Evolutionary conservation across 805 yeast species (phyloP).

Genomic region (Spathaspora passalidarum): DNA sequence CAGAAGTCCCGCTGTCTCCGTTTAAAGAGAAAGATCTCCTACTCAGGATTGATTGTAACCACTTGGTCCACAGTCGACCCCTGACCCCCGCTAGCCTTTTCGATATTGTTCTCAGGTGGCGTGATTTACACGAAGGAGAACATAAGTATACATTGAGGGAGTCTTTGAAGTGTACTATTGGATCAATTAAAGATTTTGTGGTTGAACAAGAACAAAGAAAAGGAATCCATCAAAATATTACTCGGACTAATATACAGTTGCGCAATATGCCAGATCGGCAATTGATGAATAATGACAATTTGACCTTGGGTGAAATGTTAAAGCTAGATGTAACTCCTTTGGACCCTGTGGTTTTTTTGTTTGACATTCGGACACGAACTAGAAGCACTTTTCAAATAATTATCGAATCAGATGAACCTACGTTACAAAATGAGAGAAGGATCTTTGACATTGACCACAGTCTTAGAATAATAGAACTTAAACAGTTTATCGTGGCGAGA

Average conservation of each 20-base stretch:
- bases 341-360: slow-evolving; percentile 13
- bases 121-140: neutral
- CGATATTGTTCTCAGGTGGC: slow-evolving; percentile 4
- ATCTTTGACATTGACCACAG: slow-evolving; percentile 19
- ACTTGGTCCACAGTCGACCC: neutral
- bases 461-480: slow-evolving; percentile 20
- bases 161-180: slow-evolving; percentile 6
- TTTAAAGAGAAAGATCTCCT: neutral
- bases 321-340: slow-evolving; percentile 28
- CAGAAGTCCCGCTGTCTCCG: slow-evolving; percentile 2
- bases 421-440: slow-evolving; percentile 14
- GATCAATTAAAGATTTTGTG: slow-evolving; percentile 6
- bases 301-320: slow-evolving; percentile 9
- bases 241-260: neutral
- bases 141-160: slow-evolving; percentile 1
- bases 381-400: slow-evolving; percentile 14
- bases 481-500: slow-evolving; percentile 16
- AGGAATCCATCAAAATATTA: neutral
- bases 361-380: slow-evolving; percentile 7
- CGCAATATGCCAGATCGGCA: neutral
- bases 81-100: neutral
- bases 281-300: slow-evolving; percentile 3
- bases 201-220: slow-evolving; percentile 1
- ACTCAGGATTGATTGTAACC: slow-evolving; percentile 1
- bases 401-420: slow-evolving; percentile 14